phyloP scores from a whole-genome alignment of 164 flowering plant genomes.

The Dillenia turbinata region DNA sequence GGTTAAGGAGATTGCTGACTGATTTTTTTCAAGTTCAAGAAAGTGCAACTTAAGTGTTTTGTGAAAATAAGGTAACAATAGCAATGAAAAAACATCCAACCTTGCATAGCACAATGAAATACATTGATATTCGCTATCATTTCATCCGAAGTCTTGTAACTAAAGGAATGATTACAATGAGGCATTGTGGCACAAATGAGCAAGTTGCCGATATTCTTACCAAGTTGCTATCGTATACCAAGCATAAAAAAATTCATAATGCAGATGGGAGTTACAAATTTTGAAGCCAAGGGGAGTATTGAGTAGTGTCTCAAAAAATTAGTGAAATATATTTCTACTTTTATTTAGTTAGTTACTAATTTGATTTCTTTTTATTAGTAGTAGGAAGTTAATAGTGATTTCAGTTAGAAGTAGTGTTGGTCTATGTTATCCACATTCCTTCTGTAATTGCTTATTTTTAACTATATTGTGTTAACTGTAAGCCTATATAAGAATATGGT shows the following conservation, averaged over 20 bases:
- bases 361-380: too few species aligned
- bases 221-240: background rate
- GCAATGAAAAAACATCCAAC: conserved; percentile 16
- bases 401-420: too few species aligned
- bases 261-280: background rate
- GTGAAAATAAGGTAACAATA: conserved; percentile 19
- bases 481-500: too few species aligned
- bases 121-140: conserved; percentile 18
- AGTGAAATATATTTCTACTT: too few species aligned
- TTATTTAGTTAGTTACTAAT: too few species aligned
- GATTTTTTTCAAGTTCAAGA: conserved; percentile 10
- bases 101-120: conserved; percentile 17
- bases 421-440: too few species aligned
- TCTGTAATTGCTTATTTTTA: too few species aligned
- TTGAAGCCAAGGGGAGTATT: background rate
- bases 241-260: background rate
- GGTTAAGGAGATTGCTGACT: conserved; percentile 10
- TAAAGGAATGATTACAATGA: conserved; percentile 1
- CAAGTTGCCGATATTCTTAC: conserved; percentile 12
- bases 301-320: background rate
- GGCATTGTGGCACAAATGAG: conserved; percentile 4
- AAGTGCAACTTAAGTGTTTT: background rate
- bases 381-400: too few species aligned
- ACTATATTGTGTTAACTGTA: too few species aligned
- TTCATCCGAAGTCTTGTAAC: conserved; percentile 9